Evolutionary conservation across 2,329 filamentous ascomycete species (phyloP), one percentile per base, ranked within the genome.

Genomic region (Diaporthe capsici): DNA sequence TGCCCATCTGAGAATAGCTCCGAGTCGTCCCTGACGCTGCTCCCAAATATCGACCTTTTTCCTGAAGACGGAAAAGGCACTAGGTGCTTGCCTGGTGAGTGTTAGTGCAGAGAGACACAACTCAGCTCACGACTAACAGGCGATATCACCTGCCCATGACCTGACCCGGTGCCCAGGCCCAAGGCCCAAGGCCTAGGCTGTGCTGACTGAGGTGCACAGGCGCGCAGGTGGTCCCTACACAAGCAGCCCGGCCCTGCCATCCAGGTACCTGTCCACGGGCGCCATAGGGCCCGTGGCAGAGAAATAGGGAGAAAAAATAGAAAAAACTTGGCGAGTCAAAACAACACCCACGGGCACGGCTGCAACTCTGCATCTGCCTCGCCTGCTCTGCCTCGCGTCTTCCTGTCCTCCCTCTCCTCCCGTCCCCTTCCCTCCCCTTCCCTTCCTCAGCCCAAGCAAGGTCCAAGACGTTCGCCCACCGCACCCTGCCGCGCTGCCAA

Each of bases 381-480:
- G 63, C 63, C 65, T 53, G 47, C 47, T 17, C 47, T 42, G 60
- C 39, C n/a, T 63, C 60, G 39, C 39, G 37, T 63, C 39, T 63
- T 31, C 60, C 47, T 55, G n/a, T 68, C 28, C 68, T 60, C 47
- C 37, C 39, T 67, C 57, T 60, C 34, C 55, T 15, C 31, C 17
- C 42, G 42, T 73, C 39, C 49, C 44, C n/a, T 71, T 58, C 53
- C 28, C 44, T 70, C 44, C 42, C 31, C 31, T 63, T 31, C 60
- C 37, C 58, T 42, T 39, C 65, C 31, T 51, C 55, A 73, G 68
- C 70, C 75, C 75, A 76, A 63, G 57, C 71, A 72, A 72, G 72
- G 72, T 72, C 75, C 75, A 73, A 65, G 53, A 70, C 60, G 71
- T 70, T 72, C 75, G 72, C 73, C 67, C 75, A 57, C 75, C 61